These are phyloP conservation scores for Suillus luteus DNA, from an alignment of 768 basidiomycete species.

Conservation along the genomic window DNA sequence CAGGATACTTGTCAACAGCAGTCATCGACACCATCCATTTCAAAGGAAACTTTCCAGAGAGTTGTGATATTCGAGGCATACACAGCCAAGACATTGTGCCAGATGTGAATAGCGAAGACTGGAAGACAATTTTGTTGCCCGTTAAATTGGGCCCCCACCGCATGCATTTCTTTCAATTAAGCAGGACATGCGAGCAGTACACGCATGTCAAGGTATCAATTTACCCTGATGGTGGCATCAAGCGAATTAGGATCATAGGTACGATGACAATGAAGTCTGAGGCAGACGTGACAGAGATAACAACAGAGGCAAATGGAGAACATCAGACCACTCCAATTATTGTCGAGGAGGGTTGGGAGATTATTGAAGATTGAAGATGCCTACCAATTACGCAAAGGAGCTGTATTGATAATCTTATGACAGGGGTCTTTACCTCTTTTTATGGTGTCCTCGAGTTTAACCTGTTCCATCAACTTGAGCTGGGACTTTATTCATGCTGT, in stretches of 20 bases:
- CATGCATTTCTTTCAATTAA: slow-evolving; percentile 85
- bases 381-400: background rate
- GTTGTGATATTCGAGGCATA: slow-evolving; percentile 75
- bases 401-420: slow-evolving; percentile 46
- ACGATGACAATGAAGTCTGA: background rate
- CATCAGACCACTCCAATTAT: background rate
- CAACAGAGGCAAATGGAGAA: background rate
- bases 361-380: slow-evolving; percentile 1
- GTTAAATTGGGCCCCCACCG: slow-evolving; percentile 86
- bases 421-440: slow-evolving; percentile 80
- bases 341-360: slow-evolving; percentile 7
- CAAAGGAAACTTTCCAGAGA: slow-evolving; percentile 94
- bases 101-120: slow-evolving; percentile 45
- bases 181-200: slow-evolving; percentile 56
- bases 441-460: too few species aligned
- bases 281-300: background rate
- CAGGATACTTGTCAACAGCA: slow-evolving; percentile 69
- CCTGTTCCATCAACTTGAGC: too few species aligned
- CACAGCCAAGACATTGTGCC: slow-evolving; percentile 37
- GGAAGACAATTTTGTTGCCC: slow-evolving; percentile 74
- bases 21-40: slow-evolving; percentile 96
- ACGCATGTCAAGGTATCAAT: slow-evolving; percentile 90
- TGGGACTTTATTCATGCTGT: too few species aligned
- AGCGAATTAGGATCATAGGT: slow-evolving; percentile 84
- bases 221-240: slow-evolving; percentile 93